Evolutionary conservation across 2,329 filamentous ascomycete genomes (phyloP).

Genomic region (Claviceps digitariae): DNA sequence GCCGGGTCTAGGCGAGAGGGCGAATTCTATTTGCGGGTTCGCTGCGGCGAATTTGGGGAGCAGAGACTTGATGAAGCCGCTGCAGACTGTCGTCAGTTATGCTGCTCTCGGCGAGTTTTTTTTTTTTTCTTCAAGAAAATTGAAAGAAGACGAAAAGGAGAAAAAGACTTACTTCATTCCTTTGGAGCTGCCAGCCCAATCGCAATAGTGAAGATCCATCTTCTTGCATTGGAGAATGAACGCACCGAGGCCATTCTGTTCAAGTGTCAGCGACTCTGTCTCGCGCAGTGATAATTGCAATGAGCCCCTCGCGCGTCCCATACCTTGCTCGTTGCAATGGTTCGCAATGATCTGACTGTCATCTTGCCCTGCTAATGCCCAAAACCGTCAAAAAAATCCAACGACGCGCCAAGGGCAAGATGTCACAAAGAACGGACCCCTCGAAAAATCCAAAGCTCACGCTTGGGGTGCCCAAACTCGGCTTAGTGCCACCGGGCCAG

Average conservation of each 20-base stretch:
- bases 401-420: slow-evolving; percentile 9
- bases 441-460: slow-evolving; percentile 6
- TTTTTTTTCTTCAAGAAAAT: not conserved
- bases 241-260: slow-evolving; percentile 85
- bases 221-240: slow-evolving; percentile 97
- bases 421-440: slow-evolving; percentile 4
- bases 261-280: slow-evolving; percentile 8
- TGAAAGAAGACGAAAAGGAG: not conserved
- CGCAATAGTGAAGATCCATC: slow-evolving; percentile 93
- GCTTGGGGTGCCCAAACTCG: slow-evolving; percentile 6
- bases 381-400: slow-evolving; percentile 14
- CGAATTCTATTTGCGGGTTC: slow-evolving; percentile 84
- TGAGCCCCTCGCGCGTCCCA: not conserved
- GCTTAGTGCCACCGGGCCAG: slow-evolving; percentile 14
- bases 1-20: slow-evolving; percentile 76
- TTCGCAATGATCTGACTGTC: slow-evolving; percentile 40
- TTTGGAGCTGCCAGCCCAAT: slow-evolving; percentile 82
- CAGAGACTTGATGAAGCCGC: slow-evolving; percentile 65
- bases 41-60: slow-evolving; percentile 65
- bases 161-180: slow-evolving; percentile 67
- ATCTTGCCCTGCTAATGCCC: slow-evolving; percentile 28
- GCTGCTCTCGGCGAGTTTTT: not conserved
- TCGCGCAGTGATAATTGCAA: not conserved
- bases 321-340: slow-evolving; percentile 42
- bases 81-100: slow-evolving; percentile 20